Evolutionary conservation across 2,329 filamentous ascomycete species (phyloP).

Genomic region (Neurospora sp.): DNA sequence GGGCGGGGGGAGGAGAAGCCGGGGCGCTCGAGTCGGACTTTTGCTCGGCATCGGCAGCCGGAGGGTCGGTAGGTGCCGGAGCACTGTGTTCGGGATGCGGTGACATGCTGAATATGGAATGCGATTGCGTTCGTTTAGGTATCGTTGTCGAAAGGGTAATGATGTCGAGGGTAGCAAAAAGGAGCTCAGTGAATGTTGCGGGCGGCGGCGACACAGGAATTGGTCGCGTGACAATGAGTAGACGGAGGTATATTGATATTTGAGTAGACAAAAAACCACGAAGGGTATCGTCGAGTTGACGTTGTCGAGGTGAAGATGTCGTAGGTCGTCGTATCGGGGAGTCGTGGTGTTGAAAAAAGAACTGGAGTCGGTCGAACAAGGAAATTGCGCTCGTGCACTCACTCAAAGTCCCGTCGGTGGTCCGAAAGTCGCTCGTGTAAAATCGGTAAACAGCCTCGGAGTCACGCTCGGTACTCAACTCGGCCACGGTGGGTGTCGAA

Average conservation of each 20-base stretch:
- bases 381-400: not conserved
- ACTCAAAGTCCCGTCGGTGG: not conserved
- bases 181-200: not conserved
- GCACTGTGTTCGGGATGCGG: not conserved
- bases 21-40: slow-evolving; percentile 17
- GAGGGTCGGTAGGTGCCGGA: not conserved
- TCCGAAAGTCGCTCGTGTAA: not conserved
- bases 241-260: not conserved
- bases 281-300: not conserved
- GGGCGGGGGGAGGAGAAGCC: slow-evolving; percentile 28
- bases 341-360: not conserved
- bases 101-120: not conserved
- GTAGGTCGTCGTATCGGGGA: not conserved
- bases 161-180: not conserved
- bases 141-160: not conserved
- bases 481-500: not conserved
- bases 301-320: not conserved
- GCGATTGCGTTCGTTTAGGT: not conserved
- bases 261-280: not conserved
- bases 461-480: not conserved
- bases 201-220: not conserved
- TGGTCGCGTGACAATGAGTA: not conserved
- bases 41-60: not conserved
- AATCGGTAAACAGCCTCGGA: not conserved
- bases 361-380: not conserved